Evolutionary conservation across 345 rosid genomes (phyloP), one percentile per base, ranked within the genome.

Genomic region (Rhodamnia rubescens): DNA sequence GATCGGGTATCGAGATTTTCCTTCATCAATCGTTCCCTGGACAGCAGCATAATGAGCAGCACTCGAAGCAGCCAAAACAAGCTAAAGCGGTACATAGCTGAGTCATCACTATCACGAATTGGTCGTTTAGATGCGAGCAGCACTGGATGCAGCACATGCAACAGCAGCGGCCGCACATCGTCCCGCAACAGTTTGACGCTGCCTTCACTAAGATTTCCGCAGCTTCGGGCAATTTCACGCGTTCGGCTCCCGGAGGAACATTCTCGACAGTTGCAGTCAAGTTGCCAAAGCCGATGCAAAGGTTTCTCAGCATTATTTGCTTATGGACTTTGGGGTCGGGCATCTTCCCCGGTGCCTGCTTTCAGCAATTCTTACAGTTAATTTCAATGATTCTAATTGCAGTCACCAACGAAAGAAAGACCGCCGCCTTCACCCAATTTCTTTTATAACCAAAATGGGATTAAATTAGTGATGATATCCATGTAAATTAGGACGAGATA

Each of bases 21-120:
- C 36, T 90, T 47, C 52, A 61, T 85, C 92, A 89, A 5, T 92
- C 93, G 10, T 89, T 61, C 83, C 96, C 96, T 6, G 87, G 6
- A 74, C 96, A 96, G 89, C 99, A 96, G 89, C 99, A 96, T 24
- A 97, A 20, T 22, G 96, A 74, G 88, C 98, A 97, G 89, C 98
- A 93, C 85, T 96, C 97, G 53, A 92, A 42, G 91, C 99, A 96
- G 86, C 95, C 96, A 26, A 94, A 84, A 88, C 95, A 96, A 44
- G 95, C 98, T 27, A 95, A 78, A 54, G 95, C 95, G 20, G 91
- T 59, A 88, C 92, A 93, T 27, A 94, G 49, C 88, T 97, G 99
- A 8, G 96, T 88, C 69, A 93, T 86, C 27, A 84, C 90, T 8
- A 90, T 40, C 61, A 90, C 96, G 53, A 92, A 93, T 87, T 92